Conservation (phyloP, 2,329 filamentous ascomycete species). For the Fusarium hostae region DNA sequence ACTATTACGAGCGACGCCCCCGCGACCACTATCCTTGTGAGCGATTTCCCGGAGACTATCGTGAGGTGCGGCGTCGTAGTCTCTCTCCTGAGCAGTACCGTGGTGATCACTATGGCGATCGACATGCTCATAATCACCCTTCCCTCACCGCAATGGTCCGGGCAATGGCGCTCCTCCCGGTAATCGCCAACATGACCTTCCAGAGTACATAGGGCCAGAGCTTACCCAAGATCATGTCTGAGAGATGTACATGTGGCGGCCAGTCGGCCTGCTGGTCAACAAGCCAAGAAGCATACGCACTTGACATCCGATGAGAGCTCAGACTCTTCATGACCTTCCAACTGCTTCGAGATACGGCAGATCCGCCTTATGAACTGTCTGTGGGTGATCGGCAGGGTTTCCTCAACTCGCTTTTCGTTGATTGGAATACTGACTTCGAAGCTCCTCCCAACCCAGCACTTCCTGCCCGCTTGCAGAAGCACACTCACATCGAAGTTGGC, state of each 20-base stretch:
- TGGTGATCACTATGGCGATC: not conserved
- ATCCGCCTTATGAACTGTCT: not conserved
- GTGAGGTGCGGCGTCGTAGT: not conserved
- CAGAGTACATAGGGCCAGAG: not conserved
- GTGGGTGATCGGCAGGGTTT: not conserved
- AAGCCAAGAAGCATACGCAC: not conserved
- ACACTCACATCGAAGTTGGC: not conserved
- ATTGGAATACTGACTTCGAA: not conserved
- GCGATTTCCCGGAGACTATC: too few relatives aligned
- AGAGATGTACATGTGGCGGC: not conserved
- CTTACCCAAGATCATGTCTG: not conserved
- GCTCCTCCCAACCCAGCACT: not conserved
- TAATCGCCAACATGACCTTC: not conserved
- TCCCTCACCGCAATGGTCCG: not conserved
- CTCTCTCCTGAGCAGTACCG: not conserved
- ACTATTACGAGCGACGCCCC: not conserved
- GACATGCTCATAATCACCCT: too few relatives aligned
- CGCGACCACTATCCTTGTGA: not conserved
- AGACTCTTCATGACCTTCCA: not conserved
- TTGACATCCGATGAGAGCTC: not conserved
- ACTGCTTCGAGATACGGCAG: not conserved
- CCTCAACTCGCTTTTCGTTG: not conserved
- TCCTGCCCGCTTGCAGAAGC: not conserved
- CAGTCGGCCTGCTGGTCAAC: not conserved
- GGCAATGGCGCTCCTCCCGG: not conserved